Conservation (phyloP, 306 rosid genomes). For the Dryas octopetala region DNA sequence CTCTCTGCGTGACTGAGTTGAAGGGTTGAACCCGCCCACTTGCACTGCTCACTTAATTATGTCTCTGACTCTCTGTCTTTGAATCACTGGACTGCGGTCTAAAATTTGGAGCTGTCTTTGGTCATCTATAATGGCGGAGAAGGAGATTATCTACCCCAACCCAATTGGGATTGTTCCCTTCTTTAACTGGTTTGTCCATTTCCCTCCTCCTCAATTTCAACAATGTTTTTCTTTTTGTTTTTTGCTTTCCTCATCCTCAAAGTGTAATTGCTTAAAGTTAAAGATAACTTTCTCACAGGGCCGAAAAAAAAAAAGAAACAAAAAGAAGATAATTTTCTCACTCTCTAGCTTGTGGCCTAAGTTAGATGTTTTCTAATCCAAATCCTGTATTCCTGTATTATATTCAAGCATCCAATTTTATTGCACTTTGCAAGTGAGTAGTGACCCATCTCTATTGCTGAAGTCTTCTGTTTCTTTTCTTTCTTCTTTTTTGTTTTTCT, state of each 20-base stretch:
- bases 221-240: too few relatives aligned
- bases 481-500: too few relatives aligned
- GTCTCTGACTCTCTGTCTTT: not conserved
- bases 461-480: not conserved
- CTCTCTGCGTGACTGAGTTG: not conserved
- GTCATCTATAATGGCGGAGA: not conserved
- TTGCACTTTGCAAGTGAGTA: not conserved
- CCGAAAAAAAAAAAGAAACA: too few relatives aligned
- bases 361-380: not conserved
- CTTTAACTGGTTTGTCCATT: not conserved
- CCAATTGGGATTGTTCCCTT: not conserved
- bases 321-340: too few relatives aligned
- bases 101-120: not conserved
- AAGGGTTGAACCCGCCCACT: not conserved
- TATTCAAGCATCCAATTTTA: not conserved
- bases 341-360: not conserved
- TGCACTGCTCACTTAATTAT: not conserved
- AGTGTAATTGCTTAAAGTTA: too few relatives aligned
- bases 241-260: too few relatives aligned
- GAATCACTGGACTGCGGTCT: not conserved
- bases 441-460: not conserved
- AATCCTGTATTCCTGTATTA: not conserved
- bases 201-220: not conserved
- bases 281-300: too few relatives aligned
- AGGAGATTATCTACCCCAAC: not conserved